Evolutionary conservation across 208 protist species (phyloP), one percentile per base, ranked within the genome.

Genomic region (Phytomonas francai): DNA sequence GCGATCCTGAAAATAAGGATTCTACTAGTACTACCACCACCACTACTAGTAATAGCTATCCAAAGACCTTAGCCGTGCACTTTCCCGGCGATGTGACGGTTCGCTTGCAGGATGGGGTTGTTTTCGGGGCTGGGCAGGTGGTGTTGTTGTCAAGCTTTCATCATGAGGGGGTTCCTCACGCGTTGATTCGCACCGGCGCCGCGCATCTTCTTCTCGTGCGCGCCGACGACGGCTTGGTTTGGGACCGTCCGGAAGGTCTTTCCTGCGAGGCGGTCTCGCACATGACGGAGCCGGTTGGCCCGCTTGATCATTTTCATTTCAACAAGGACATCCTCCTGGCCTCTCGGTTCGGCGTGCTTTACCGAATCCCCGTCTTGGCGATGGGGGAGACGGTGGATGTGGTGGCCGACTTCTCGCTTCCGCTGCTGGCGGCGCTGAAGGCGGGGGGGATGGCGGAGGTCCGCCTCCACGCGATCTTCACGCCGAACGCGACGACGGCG

Each of bases 261-360:
- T 72, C 82, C 12, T 66, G 70, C 61, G 75, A 76, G 51, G 70
- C 77, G 22, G 82, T 74, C 19, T 77, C 73, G 51, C 60, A 83
- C 19, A 85, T 96, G 61, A 74, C 72, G 22, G 73, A 85, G 34
- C 83, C 79, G 19, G 59, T 74, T 58, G 70, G 39, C 32, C 16
- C 61, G 12, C 65, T 89, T 3, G 90, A 96, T 68, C 87, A 89
- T 70, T 93, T 96, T 62, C 75, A 85, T 54, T 92, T 96, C 63
- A 85, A 88, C 67, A 89, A 92, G 74, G 57, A 85, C 25, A 73
- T 78, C 7, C 64, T 93, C 7, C 64, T 83, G 19, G 76, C 79
- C 45, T 92, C 91, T 16, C 73, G 76, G 29, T 81, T 77, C 56
- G 88, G 86, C 34, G 56, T 80, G 0, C 74, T 96, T 33, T 94